These are phyloP conservation scores for Firmiana major DNA, from an alignment of 345 rosid species.

Conservation along the genomic window DNA sequence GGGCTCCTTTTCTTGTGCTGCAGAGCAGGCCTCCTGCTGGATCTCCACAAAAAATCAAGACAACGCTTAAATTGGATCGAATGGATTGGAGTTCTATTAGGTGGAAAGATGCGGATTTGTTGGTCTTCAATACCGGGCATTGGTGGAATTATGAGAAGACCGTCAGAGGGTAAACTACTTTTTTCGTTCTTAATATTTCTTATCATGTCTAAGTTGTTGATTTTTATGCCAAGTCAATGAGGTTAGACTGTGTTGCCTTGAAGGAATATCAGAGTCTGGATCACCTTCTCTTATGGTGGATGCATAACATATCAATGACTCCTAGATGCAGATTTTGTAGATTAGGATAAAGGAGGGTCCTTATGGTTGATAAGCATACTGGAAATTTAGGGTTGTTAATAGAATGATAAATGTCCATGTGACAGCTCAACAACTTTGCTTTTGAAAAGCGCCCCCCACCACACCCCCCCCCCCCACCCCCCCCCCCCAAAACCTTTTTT, in stretches of 20 bases:
- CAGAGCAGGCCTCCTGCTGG: slow-evolving; percentile 80
- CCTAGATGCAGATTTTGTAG: not conserved
- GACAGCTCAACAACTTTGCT: slow-evolving; percentile 16
- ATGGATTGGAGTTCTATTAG: slow-evolving; percentile 75
- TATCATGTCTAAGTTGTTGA: not conserved
- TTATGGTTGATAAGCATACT: slow-evolving; percentile 2
- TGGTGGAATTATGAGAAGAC: slow-evolving; percentile 99
- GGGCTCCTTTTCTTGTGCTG: slow-evolving; percentile 81
- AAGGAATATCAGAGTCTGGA: not conserved
- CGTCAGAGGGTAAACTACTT: slow-evolving; percentile 56
- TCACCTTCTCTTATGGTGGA: not conserved
- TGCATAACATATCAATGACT: not conserved
- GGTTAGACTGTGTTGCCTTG: not conserved
- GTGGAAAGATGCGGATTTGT: slow-evolving; percentile 78
- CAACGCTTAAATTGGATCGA: slow-evolving; percentile 72
- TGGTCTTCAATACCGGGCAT: slow-evolving; percentile 86
- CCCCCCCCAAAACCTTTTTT: not conserved
- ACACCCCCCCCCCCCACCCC: no score
- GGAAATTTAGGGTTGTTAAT: not conserved
- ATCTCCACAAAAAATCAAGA: slow-evolving; percentile 42
- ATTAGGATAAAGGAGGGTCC: slow-evolving; percentile 12
- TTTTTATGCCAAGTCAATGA: not conserved
- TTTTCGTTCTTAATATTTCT: slow-evolving; percentile 6
- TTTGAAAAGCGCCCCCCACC: no score
- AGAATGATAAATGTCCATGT: not conserved